Evolutionary conservation across 148 eudicot genomes (phyloP), one percentile per base, ranked within the genome.

Genomic region (Rhododendron vialii): DNA sequence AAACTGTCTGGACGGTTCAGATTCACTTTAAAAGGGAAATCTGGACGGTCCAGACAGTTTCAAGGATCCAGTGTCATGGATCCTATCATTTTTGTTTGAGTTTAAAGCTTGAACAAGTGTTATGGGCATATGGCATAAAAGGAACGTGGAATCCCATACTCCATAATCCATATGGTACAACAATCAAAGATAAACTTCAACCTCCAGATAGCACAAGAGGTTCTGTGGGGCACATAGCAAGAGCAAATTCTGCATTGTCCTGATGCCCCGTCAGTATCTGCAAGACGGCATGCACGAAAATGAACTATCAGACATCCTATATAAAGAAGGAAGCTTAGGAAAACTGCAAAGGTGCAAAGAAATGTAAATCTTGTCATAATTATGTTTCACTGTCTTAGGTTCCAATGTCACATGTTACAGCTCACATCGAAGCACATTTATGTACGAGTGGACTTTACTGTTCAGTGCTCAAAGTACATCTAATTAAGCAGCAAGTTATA

Each of bases 171-270:
- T 14, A n/a, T 36, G 45, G 69, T 36, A 81, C 35, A 67, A 63
- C 24, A 38, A 26, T 28, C 7, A 67, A 82, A 20, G 14, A 24
- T 30, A 33, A 14, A 71, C 17, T 75, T 82, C 75, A 74, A 96
- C 98, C 99, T 95, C 99, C 98, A 84, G 98, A 95, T 55, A 96
- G 99, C 87, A 96, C 98, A 88, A 92, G 83, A 14, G 99, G 99
- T 67, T 96, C 99, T 55, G 91, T 88, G 78, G 95, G 94, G 88
- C 94, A 93, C 98, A 94, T 94, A 61, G 96, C 95, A 82, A 95
- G 95, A 81, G 98, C 98, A 80, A 94, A 96, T 92, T 95, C 96
- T 51, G 99, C 99, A 92, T 93, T 85, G 80, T 96, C 96, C 88
- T 93, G 89, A 88, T 96, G 98, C 63, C 99, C 98, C 75, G 95